Percentiles rank a stretch among this genome's conserved stretches.
phyloP scores from a whole-genome alignment of 1,284 basidiomycete species.

The Apiotrichum montevideense region DNA sequence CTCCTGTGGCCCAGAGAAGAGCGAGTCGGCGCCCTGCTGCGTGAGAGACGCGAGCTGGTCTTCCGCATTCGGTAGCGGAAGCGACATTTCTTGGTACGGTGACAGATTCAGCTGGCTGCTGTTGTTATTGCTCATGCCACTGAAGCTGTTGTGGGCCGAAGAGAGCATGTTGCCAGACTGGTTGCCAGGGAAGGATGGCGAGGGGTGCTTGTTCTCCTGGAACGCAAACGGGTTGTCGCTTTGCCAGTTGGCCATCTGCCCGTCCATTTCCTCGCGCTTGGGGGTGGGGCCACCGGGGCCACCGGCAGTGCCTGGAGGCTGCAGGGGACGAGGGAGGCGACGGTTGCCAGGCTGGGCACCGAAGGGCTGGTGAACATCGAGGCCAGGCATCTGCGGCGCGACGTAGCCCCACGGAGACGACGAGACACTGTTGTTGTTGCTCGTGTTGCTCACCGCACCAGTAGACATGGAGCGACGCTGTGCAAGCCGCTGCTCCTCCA shows the following conservation, averaged over 20 bases:
- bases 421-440: slow-evolving; percentile 9
- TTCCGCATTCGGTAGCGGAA: slow-evolving; percentile 3
- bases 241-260: neutral
- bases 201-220: slow-evolving; percentile 10
- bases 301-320: slow-evolving; percentile 24
- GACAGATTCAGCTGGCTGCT: slow-evolving; percentile 5
- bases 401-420: slow-evolving; percentile 44
- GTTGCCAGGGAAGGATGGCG: slow-evolving; percentile 3
- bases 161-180: neutral
- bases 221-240: slow-evolving; percentile 16
- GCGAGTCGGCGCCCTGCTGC: slow-evolving; percentile 2
- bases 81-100: slow-evolving; percentile 17
- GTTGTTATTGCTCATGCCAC: neutral
- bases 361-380: slow-evolving; percentile 47
- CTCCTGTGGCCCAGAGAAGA: slow-evolving; percentile 7
- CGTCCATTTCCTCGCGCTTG: neutral
- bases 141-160: slow-evolving; percentile 9
- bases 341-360: slow-evolving; percentile 8
- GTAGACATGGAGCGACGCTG: slow-evolving; percentile 13
- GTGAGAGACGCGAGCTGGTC: slow-evolving; percentile 3
- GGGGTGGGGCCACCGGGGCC: too few relatives aligned
- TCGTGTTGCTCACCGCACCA: slow-evolving; percentile 9
- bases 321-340: slow-evolving; percentile 34
- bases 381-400: slow-evolving; percentile 43
- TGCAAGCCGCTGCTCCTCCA: slow-evolving; percentile 32